Percentiles rank a stretch among this genome's conserved stretches.
Conservation (phyloP, 73 alveolate genomes). For the Paramecium pentaurelia region DNA sequence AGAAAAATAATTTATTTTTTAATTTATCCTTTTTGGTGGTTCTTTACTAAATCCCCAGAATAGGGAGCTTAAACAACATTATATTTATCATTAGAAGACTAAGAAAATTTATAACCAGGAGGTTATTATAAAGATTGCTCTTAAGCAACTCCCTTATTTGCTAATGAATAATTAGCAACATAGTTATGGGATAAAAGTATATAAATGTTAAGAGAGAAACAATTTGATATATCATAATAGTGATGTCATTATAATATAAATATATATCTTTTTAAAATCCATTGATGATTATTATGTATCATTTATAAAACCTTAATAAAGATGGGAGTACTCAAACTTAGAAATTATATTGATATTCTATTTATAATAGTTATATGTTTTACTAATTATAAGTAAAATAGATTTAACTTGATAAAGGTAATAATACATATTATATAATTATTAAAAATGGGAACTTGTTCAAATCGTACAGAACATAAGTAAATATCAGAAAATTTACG, state of each 20-base stretch:
- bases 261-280: neutral
- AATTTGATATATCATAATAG: neutral
- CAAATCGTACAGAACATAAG: neutral
- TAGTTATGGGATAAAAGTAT: slow-evolving; percentile 2
- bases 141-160: neutral
- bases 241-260: neutral
- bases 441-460: neutral
- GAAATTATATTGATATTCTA: neutral
- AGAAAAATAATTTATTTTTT: neutral
- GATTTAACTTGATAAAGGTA: neutral
- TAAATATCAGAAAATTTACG: neutral
- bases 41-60: slow-evolving; percentile 34
- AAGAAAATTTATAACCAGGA: slow-evolving; percentile 6
- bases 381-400: neutral
- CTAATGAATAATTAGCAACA: neutral
- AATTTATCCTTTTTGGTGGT: neutral
- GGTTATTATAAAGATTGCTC: slow-evolving; percentile 30
- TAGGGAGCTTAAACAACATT: slow-evolving; percentile 48
- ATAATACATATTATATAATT: too few species aligned
- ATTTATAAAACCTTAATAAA: too few species aligned
- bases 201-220: neutral
- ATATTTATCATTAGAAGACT: neutral
- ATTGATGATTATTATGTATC: neutral
- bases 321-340: neutral
- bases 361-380: neutral